These are phyloP conservation scores for Kodamaea leandrae DNA, from an alignment of 805 yeast species.

Conservation along the genomic window DNA sequence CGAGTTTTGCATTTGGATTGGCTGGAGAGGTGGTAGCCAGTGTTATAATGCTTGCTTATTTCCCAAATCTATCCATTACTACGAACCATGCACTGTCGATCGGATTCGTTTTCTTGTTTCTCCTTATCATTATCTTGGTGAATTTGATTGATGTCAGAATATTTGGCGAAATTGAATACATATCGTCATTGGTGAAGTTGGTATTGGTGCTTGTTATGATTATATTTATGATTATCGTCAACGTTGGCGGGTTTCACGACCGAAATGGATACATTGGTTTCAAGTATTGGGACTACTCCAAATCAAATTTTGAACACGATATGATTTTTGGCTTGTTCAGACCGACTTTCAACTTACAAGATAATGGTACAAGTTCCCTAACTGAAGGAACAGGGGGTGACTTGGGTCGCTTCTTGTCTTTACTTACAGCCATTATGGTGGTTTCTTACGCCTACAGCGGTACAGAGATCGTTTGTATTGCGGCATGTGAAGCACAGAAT, in stretches of 20 bases:
- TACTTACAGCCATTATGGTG: constrained; percentile 58
- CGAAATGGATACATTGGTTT: constrained; percentile 51
- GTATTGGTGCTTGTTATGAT: constrained; percentile 51
- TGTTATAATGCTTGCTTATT: constrained; percentile 71
- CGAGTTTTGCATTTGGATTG: constrained; percentile 66
- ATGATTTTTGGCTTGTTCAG: constrained; percentile 70
- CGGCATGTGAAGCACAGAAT: constrained; percentile 82
- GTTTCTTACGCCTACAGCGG: constrained; percentile 79
- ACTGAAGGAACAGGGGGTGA: constrained; percentile 57
- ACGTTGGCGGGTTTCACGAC: constrained; percentile 49
- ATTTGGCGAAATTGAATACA: constrained; percentile 73
- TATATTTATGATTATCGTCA: constrained; percentile 62
- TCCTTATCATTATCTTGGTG: constrained; percentile 43
- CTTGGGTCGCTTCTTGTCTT: constrained; percentile 57
- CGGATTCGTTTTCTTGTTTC: constrained; percentile 67
- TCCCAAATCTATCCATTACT: constrained; percentile 52
- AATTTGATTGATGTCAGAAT: constrained; percentile 69
- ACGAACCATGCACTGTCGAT: constrained; percentile 40
- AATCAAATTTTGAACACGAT: constrained; percentile 46
- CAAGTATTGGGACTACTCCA: constrained; percentile 59
- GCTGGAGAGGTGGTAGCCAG: constrained; percentile 83
- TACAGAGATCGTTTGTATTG: constrained; percentile 77
- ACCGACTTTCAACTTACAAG: constrained; percentile 67
- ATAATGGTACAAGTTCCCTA: constrained; percentile 51
- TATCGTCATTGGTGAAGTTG: constrained; percentile 58